Evolutionary conservation across 2,329 filamentous ascomycete genomes (phyloP).

Genomic region (Neofusicoccum sp.): DNA sequence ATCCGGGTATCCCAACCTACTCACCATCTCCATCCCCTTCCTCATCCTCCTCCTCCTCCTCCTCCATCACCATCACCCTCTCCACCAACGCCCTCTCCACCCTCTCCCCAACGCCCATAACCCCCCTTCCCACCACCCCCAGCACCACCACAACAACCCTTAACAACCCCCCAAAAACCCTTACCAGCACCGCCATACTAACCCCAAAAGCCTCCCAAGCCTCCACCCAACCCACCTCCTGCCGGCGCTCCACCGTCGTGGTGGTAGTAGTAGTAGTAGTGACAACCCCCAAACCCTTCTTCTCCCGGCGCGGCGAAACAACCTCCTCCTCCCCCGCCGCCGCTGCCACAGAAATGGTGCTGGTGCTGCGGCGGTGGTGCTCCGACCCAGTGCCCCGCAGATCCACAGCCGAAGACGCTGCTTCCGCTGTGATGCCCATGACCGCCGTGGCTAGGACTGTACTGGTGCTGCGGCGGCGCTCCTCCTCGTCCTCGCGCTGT

Average conservation of each 20-base stretch:
- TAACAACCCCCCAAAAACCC: background rate
- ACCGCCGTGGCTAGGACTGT: background rate
- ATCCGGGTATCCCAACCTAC: background rate
- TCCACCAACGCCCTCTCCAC: background rate
- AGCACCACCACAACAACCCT: background rate
- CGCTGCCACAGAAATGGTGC: too few relatives aligned
- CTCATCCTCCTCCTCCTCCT: background rate
- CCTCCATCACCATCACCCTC: background rate
- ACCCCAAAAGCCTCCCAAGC: constrained; percentile 1
- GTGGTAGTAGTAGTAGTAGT: background rate
- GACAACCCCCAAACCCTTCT: background rate
- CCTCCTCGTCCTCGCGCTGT: background rate
- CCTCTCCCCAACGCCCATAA: constrained; percentile 4
- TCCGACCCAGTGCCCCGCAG: background rate
- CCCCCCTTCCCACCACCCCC: constrained; percentile 12
- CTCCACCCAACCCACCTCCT: background rate
- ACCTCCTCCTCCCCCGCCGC: background rate
- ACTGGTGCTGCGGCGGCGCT: background rate
- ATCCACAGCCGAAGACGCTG: background rate
- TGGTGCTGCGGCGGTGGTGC: background rate
- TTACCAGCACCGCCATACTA: background rate
- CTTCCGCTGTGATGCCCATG: background rate
- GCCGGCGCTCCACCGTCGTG: background rate
- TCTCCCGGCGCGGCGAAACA: background rate
- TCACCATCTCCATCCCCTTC: background rate